Base-by-base conservation (phyloP, 108 stramenopile species). In the Discostella pseudostelligera region DNA sequence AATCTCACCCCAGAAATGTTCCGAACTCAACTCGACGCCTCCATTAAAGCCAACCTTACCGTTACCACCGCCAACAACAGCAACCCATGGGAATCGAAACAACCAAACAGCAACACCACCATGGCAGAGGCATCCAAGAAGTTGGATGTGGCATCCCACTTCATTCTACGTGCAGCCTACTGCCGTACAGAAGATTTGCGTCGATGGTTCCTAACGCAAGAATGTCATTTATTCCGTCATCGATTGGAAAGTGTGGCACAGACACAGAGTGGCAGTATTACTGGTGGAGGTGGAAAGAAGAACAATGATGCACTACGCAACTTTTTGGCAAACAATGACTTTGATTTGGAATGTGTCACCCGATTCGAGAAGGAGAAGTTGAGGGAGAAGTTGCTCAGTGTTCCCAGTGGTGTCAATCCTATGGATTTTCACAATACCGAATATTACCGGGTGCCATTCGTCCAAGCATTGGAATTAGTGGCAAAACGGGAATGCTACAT, bases 151-250 rank as follows among this genome's bases (percentile, higher is more conserved):
- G 81, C 90, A 51, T 96, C 96, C 7, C 98, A 99, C 80, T 97
- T 95, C 80, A 96, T 99, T 35, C 79, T 99, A 24, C 81, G 98
- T 17, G 80, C 96, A 9, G 96, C 96, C 39, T 97, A 97, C 79
- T 96, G 95, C 81, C 90, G 87, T 21, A 78, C 83, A 11, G 95
- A 96, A 61, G 92, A 96, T 47, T 59, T 90, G 29, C 79, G 95
- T 24, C 87, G 92, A 20, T 96, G 95, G 95, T 92, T 96, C 74
- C 70, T 96, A 28, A 51, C 82, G 4, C 90, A 93, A 65, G 95
- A 98, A 65, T 76, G 84, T 28, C 74, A 70, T 17, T 78, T 98
- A 35, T 91, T 97, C 72, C 76, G 81, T 60, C 73, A 83, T 76
- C 95, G 97, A n/a, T 81, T 99, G 16, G 90, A 89, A 51, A 35